phyloP scores from a whole-genome alignment of 1,284 basidiomycete genomes.

The Tilletia setariae region DNA sequence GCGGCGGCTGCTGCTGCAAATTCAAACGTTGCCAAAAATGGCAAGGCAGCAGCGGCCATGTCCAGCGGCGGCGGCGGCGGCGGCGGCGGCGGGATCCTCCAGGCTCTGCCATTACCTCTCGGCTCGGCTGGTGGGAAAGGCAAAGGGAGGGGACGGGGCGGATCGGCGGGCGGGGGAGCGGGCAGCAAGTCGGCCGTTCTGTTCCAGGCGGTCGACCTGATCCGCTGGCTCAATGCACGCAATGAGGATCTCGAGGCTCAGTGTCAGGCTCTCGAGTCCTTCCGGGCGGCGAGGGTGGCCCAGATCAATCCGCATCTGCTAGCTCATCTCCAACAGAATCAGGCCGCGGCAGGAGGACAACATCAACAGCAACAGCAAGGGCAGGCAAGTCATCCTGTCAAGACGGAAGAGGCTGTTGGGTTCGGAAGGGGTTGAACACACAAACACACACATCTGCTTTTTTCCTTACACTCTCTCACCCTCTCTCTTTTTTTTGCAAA shows the following conservation, averaged over 20 bases:
- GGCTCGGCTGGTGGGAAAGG: constrained; percentile 33
- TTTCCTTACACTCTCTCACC: too few species aligned
- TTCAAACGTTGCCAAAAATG: background rate
- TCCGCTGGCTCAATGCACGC: constrained; percentile 47
- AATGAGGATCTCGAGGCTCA: constrained; percentile 36
- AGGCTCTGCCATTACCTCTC: background rate
- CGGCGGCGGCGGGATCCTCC: too few species aligned
- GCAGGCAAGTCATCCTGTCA: too few species aligned
- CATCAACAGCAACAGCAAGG: background rate
- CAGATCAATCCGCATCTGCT: constrained; percentile 4
- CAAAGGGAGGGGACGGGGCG: constrained; percentile 49
- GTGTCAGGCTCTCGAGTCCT: constrained; percentile 36
- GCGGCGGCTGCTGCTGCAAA: background rate
- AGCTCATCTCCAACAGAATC: background rate
- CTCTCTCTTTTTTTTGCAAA: too few species aligned
- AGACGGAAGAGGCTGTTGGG: too few species aligned
- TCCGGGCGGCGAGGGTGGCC: background rate
- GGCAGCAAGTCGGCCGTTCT: constrained; percentile 51
- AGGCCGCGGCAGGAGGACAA: background rate
- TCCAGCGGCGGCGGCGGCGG: too few species aligned
- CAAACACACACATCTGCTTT: too few species aligned
- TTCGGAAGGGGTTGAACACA: too few species aligned
- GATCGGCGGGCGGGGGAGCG: constrained; percentile 48
- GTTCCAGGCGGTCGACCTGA: constrained; percentile 52
- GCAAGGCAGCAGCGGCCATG: constrained; percentile 7